Evolutionary conservation across 1,284 basidiomycete genomes (phyloP).

Genomic region (Cutaneotrichosporon sp.): DNA sequence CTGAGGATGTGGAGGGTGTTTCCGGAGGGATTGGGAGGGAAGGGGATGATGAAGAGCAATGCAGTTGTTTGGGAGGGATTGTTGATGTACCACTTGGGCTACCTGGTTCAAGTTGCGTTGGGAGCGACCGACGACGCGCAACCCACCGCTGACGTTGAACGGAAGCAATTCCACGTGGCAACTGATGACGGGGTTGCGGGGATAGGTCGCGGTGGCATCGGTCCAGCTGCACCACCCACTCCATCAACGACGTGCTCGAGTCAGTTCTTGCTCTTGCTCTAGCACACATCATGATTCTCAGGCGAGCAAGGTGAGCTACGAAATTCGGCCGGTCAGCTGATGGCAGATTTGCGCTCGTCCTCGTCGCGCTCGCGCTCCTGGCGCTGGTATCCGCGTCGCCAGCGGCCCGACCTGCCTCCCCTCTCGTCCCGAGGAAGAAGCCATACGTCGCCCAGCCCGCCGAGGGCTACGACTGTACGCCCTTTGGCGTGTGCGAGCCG

Average conservation of each 20-base stretch:
- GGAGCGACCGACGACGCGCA: conserved; percentile 11
- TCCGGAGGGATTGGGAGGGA: background rate
- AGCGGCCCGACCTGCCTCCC: background rate
- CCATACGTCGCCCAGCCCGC: conserved; percentile 40
- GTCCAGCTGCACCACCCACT: background rate
- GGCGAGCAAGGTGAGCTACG: conserved; percentile 15
- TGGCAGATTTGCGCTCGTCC: conserved; percentile 16
- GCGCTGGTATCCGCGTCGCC: background rate
- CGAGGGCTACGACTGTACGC: conserved; percentile 61
- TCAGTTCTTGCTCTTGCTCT: no score
- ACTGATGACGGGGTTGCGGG: conserved; percentile 10
- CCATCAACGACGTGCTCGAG: background rate
- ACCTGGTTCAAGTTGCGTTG: background rate
- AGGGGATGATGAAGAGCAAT: conserved; percentile 11
- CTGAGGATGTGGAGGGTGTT: background rate
- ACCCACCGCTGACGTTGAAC: conserved; percentile 11
- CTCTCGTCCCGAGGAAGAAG: conserved; percentile 17
- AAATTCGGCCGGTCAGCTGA: conserved; percentile 2
- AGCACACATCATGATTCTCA: conserved; percentile 11
- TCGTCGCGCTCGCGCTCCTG: conserved; percentile 26
- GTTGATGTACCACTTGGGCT: conserved; percentile 4
- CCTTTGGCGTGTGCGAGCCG: conserved; percentile 77
- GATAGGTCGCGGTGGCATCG: conserved; percentile 14
- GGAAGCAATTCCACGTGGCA: conserved; percentile 9
- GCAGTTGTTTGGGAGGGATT: background rate